A percentile compares a stretch with the other conserved stretches of the same genome.
Evolutionary conservation across 371 early-diverging fungal genomes (phyloP).

Genomic region (Mortierella sp.): DNA sequence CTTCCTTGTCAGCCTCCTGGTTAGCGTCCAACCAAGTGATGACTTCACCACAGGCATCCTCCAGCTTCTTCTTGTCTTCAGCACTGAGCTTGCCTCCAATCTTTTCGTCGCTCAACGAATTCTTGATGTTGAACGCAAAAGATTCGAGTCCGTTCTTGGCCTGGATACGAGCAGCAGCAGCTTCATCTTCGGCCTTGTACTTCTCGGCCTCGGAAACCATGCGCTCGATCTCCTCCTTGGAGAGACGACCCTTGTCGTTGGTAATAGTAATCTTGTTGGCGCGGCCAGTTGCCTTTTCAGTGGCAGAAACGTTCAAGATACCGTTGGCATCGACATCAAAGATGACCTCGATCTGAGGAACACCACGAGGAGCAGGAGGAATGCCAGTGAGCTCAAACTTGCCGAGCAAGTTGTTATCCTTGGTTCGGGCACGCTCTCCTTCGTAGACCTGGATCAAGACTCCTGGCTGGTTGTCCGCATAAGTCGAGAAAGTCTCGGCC

Average conservation of each 20-base stretch:
- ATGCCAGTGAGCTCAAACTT: slow-evolving; percentile 97
- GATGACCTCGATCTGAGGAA: slow-evolving; percentile 97
- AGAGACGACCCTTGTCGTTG: slow-evolving; percentile 97
- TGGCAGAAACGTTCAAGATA: slow-evolving; percentile 96
- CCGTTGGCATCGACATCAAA: slow-evolving; percentile 99
- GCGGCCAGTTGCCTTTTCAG: slow-evolving; percentile 93
- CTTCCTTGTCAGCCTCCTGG: slow-evolving; percentile 93
- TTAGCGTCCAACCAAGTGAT: slow-evolving; percentile 89
- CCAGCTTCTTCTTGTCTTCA: slow-evolving; percentile 87
- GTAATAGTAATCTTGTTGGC: slow-evolving; percentile 97
- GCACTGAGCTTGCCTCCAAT: slow-evolving; percentile 79
- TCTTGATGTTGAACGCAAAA: slow-evolving; percentile 93
- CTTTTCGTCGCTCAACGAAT: slow-evolving; percentile 89
- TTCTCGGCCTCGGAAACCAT: slow-evolving; percentile 97
- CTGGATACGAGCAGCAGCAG: slow-evolving; percentile 83
- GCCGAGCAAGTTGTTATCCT: slow-evolving; percentile 96
- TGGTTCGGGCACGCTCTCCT: slow-evolving; percentile 96
- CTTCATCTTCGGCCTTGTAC: slow-evolving; percentile 96
- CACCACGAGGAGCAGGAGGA: slow-evolving; percentile 96
- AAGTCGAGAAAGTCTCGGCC: slow-evolving; percentile 97
- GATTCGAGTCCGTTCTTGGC: slow-evolving; percentile 94
- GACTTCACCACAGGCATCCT: slow-evolving; percentile 82
- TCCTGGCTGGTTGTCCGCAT: slow-evolving; percentile 97
- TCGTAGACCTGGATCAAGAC: slow-evolving; percentile 98
- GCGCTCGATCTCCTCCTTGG: slow-evolving; percentile 97